phyloP scores from a whole-genome alignment of 169 alveolate species.

The Eimeria acervulina region DNA sequence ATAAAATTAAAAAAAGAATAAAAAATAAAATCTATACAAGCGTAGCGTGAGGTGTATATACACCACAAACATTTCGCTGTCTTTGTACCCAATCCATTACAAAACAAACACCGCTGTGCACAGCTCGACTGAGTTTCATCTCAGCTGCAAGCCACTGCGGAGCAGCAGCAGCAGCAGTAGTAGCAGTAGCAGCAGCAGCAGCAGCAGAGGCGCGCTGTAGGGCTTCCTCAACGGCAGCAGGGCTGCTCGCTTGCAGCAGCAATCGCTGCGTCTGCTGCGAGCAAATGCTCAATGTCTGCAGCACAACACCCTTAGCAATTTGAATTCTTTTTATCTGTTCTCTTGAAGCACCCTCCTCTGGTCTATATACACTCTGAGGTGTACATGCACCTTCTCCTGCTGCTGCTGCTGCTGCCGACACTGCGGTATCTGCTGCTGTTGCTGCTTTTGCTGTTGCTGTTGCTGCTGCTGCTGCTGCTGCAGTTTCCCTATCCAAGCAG shows the following conservation, averaged over 20 bases:
- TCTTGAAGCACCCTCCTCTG: no score
- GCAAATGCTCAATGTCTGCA: slow-evolving; percentile 9
- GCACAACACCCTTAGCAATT: background rate
- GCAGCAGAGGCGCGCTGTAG: background rate
- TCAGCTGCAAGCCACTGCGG: background rate
- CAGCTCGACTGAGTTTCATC: no score
- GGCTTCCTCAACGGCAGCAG: background rate
- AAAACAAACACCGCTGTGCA: no score
- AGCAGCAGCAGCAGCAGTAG: slow-evolving; percentile 52
- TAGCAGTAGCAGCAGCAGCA: background rate
- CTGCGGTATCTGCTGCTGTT: background rate
- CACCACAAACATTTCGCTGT: background rate
- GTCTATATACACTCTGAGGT: no score
- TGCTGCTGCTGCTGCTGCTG: slow-evolving; percentile 5
- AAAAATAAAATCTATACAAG: background rate
- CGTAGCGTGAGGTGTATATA: no score
- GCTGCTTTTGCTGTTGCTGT: background rate
- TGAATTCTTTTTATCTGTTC: no score
- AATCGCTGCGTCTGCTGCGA: background rate
- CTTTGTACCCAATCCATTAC: background rate
- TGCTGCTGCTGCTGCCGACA: background rate
- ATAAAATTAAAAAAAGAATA: background rate
- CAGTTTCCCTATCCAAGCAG: background rate
- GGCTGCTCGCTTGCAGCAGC: background rate
- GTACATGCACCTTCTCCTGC: background rate